These are phyloP conservation scores for Diaporthe ilicicola DNA, from an alignment of 2,329 filamentous ascomycete species.

Conservation along the genomic window DNA sequence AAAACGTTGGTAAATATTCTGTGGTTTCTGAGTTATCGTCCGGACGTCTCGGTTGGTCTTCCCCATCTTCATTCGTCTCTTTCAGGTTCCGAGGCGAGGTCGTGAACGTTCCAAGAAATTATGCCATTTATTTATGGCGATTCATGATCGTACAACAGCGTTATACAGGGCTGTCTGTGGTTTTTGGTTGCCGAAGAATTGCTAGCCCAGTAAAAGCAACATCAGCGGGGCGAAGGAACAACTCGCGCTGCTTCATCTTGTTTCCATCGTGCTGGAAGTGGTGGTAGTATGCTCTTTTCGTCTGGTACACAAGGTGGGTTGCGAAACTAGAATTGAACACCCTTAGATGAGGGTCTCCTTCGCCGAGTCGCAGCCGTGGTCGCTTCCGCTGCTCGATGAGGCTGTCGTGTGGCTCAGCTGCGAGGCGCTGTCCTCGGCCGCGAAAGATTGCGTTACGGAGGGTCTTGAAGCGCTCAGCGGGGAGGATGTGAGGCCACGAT, in stretches of 20 bases:
- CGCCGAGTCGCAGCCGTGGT: neutral
- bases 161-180: neutral
- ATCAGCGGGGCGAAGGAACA: neutral
- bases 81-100: neutral
- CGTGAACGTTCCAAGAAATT: neutral
- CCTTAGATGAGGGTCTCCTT: neutral
- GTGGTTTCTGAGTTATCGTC: neutral
- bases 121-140: neutral
- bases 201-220: neutral
- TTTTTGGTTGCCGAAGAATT: neutral
- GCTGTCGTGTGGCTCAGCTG: slow-evolving; percentile 12
- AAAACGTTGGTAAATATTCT: neutral
- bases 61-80: neutral
- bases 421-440: slow-evolving; percentile 25
- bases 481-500: slow-evolving; percentile 30
- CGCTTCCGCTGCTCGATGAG: slow-evolving; percentile 8
- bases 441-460: slow-evolving; percentile 29
- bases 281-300: neutral
- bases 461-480: slow-evolving; percentile 25
- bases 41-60: neutral
- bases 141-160: slow-evolving; percentile 15
- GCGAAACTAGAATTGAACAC: too few species aligned
- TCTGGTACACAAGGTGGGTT: neutral
- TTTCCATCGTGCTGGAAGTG: neutral
- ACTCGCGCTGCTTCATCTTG: neutral